These are phyloP conservation scores for Aeschynomene evenia DNA, from an alignment of 306 rosid species.

Conservation along the genomic window DNA sequence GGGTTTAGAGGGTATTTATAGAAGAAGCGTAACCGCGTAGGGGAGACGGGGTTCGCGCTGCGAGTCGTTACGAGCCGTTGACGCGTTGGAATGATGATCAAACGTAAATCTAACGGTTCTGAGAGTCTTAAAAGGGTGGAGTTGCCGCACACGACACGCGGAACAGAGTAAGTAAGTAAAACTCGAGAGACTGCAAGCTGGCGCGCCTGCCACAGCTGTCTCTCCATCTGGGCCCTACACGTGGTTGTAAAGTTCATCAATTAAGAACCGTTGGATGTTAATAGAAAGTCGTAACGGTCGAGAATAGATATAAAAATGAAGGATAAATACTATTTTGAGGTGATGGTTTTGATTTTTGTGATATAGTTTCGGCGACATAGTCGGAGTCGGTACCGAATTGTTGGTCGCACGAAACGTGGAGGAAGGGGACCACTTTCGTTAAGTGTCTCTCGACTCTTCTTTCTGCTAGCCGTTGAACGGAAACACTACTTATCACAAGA, in stretches of 20 bases:
- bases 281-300: slow-evolving; percentile 45
- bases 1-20: slow-evolving; percentile 27
- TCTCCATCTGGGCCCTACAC: slow-evolving; percentile 15
- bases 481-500: neutral
- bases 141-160: slow-evolving; percentile 31
- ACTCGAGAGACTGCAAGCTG: slow-evolving; percentile 32
- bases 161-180: neutral
- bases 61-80: slow-evolving; percentile 27
- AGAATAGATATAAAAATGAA: neutral
- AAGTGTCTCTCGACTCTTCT: neutral
- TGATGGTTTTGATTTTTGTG: neutral
- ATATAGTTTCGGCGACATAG: slow-evolving; percentile 4
- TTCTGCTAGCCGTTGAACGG: slow-evolving; percentile 25
- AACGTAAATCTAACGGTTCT: slow-evolving; percentile 18
- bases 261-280: slow-evolving; percentile 15
- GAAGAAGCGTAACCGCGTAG: slow-evolving; percentile 7
- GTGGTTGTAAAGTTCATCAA: neutral
- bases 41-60: neutral
- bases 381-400: neutral
- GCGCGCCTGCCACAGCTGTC: slow-evolving; percentile 38
- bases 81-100: neutral
- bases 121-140: neutral
- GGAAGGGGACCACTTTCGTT: slow-evolving; percentile 25
- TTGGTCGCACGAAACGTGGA: neutral
- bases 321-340: neutral